phyloP scores from a whole-genome alignment of 805 yeast species.

The Wickerhamiella australiensis region DNA sequence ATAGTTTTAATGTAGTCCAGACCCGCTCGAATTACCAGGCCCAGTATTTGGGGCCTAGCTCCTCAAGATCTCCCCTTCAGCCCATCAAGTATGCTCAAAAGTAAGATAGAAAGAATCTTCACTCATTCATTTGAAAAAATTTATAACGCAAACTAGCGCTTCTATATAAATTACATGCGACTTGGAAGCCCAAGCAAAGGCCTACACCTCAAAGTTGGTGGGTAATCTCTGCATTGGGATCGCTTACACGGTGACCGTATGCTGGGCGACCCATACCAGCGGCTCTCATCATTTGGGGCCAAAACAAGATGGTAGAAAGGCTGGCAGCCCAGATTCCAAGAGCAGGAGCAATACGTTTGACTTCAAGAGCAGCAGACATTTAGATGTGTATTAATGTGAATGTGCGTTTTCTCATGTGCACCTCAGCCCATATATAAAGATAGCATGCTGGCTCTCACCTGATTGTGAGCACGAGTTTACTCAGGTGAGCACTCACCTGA shows the following conservation, averaged over 20 bases:
- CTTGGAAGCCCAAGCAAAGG: neutral
- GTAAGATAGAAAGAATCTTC: too few species aligned
- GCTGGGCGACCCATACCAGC: neutral
- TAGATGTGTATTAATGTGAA: neutral
- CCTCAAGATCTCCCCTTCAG: too few species aligned
- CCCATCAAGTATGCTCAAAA: too few species aligned
- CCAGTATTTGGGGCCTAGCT: too few species aligned
- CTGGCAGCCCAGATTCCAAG: slow-evolving; percentile 8
- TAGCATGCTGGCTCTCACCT: neutral
- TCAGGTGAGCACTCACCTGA: neutral
- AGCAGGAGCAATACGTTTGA: slow-evolving; percentile 5
- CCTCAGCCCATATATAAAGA: neutral
- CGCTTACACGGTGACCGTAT: neutral
- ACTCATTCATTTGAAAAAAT: too few species aligned
- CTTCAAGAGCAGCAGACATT: neutral
- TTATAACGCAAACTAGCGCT: too few species aligned
- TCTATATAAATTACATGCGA: neutral
- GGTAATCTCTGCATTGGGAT: neutral
- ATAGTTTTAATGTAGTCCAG: too few species aligned
- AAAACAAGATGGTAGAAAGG: slow-evolving; percentile 3
- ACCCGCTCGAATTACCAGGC: too few species aligned
- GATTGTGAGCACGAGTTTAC: neutral
- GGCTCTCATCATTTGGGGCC: slow-evolving; percentile 3
- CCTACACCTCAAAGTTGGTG: slow-evolving; percentile 1
- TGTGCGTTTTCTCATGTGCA: neutral